Evolutionary conservation across 2,329 filamentous ascomycete species (phyloP), one percentile per base, ranked within the genome.

Genomic region (Colletotrichum plurivorum): DNA sequence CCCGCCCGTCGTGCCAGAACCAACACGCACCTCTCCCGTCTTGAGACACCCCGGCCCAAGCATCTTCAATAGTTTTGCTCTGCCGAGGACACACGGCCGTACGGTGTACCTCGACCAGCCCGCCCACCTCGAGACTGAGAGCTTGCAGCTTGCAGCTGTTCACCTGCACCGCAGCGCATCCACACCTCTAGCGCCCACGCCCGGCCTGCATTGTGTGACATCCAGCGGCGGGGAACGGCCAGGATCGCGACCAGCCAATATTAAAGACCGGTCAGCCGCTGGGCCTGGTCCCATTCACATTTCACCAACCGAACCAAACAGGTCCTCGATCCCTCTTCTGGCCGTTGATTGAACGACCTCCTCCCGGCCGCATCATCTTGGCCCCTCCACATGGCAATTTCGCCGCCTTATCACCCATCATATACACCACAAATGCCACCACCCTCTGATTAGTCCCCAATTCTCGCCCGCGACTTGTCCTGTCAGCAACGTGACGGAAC

Each of bases 171-270:
- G 51, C 65, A 71, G 59, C 59, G 46, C 65, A 71, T 60, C 70
- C 72, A 73, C 71, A 69, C 71, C 72, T 73, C 71, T 74, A 75
- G 75, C 75, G 74, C 73, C 72, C 72, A 73, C 73, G 73, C 73
- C 67, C 67, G 64, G 61, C 71, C 69, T 76, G 73, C 72, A 58
- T 65, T 62, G 55, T 72, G 68, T 72, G 75, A 78, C 79, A 78
- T 80, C 76, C 78, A 79, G 75, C 75, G 79, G 77, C 78, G 78
- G 79, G 78, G 80, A 78, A 77, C 75, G 74, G 74, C 76, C 77
- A 76, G 76, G 75, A 65, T 74, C 69, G 62, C 68, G 74, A 67
- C 77, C 82, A 83, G 81, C 86, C 86, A 88, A 88, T 88, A 87
- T 87, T 80, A 82, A 81, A 78, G 78, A 78, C 75, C 79, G 76